phyloP scores from a whole-genome alignment of 495 filamentous ascomycete genomes.

The Talaromyces proteolyticus region DNA sequence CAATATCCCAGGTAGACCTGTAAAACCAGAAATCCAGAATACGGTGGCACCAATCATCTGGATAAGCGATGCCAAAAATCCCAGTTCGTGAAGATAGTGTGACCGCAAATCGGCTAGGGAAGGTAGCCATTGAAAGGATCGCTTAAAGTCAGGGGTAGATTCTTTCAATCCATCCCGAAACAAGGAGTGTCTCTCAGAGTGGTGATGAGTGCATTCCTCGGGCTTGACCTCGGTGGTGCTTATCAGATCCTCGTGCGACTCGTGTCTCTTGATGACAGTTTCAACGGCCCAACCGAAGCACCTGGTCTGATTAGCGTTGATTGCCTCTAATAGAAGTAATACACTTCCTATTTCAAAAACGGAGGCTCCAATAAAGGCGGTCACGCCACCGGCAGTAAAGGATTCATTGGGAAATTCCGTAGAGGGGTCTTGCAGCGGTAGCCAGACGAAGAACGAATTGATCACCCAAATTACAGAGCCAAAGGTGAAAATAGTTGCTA shows the following conservation, averaged over 20 bases:
- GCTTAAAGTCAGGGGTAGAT: slow-evolving; percentile 6
- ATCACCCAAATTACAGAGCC: slow-evolving; percentile 62
- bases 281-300: slow-evolving; percentile 72
- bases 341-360: slow-evolving; percentile 64
- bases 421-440: slow-evolving; percentile 49
- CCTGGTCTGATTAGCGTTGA: slow-evolving; percentile 58
- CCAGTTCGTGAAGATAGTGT: slow-evolving; percentile 63
- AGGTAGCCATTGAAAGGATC: slow-evolving; percentile 57
- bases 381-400: slow-evolving; percentile 50
- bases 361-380: slow-evolving; percentile 63
- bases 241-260: slow-evolving; percentile 2
- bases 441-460: slow-evolving; percentile 63
- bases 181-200: slow-evolving; percentile 43
- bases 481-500: slow-evolving; percentile 58
- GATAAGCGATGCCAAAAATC: slow-evolving; percentile 57
- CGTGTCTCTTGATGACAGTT: slow-evolving; percentile 30
- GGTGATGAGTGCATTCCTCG: slow-evolving; percentile 47
- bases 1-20: slow-evolving; percentile 54
- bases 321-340: slow-evolving; percentile 60
- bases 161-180: slow-evolving; percentile 19
- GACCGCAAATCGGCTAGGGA: slow-evolving; percentile 47
- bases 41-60: slow-evolving; percentile 61
- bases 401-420: slow-evolving; percentile 52
- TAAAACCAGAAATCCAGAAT: slow-evolving; percentile 62
- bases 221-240: slow-evolving; percentile 18